Conservation (phyloP, 176 grass and related monocot species). For the Phyllostachys edulis region DNA sequence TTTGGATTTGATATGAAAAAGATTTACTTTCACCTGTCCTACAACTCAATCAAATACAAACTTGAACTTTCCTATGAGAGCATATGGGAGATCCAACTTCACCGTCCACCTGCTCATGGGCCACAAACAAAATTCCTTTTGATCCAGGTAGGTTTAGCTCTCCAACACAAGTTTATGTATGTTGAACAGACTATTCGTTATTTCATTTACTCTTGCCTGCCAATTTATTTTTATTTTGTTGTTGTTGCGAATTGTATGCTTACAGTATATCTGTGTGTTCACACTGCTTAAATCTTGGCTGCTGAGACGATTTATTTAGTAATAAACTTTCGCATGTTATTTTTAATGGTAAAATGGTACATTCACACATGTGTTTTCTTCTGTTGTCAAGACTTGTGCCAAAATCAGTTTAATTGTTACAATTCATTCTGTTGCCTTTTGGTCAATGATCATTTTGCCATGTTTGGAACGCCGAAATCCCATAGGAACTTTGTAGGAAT, state of each 20-base stretch:
- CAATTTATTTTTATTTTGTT: background rate
- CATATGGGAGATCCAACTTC: slow-evolving; percentile 93
- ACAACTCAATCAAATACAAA: slow-evolving; percentile 38
- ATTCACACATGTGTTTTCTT: background rate
- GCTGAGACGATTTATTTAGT: background rate
- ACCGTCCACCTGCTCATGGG: slow-evolving; percentile 50
- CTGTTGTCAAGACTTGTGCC: background rate
- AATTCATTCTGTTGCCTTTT: background rate
- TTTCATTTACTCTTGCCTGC: background rate
- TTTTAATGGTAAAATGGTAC: background rate
- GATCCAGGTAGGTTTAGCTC: slow-evolving; percentile 62
- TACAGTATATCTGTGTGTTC: background rate
- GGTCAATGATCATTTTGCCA: background rate
- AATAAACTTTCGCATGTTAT: background rate
- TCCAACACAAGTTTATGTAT: background rate
- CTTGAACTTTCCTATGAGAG: slow-evolving; percentile 90
- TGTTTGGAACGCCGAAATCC: background rate
- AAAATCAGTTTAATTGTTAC: background rate
- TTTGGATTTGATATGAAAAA: slow-evolving; percentile 34
- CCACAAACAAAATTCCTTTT: slow-evolving; percentile 66
- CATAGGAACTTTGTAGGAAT: background rate
- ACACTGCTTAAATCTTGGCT: background rate
- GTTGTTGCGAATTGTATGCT: background rate
- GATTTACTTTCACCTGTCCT: slow-evolving; percentile 47
- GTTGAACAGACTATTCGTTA: background rate